Base-by-base conservation (phyloP, 179 eudicot genomes). In the Silene vulgaris region DNA sequence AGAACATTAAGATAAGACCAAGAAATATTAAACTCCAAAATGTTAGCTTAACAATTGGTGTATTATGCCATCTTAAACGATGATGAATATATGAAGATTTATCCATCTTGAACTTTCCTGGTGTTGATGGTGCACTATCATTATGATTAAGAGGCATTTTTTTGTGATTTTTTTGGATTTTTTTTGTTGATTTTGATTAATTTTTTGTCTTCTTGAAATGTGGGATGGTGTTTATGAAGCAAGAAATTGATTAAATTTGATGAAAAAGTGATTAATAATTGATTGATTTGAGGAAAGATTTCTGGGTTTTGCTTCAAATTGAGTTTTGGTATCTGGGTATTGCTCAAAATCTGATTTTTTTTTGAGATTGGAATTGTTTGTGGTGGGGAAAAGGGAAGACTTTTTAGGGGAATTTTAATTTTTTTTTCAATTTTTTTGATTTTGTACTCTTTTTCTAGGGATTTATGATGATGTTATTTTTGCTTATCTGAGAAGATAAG, bases 41-140 rank as follows among this genome's bases (percentile, higher is more conserved):
- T 0, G 86, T 84, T 65, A 91, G 90, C 80, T 91, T 91, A 0
- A 82, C 84, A 8, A 88, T 32, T 1, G 90, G 78, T 3, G 86
- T 82, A 5, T 83, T 83, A 67, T 87, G 87, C 72, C 86, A 83
- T 70, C 93, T 60, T 11, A 83, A 65, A n/a, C 89, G 79, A 67
- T 82, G 87, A 57, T 83, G 85, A 65, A 82, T 74, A 80, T 86
- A 89, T 0, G 85, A 71, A 0, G 97, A 84, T 79, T 90, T 91
- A 2, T 90, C 97, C 88, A 86, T 86, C 85, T 91, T 91, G 84
- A 87, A 88, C 79, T 90, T 91, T 1, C 95, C 97, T 6, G 97
- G 90, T 8, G 96, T 81, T 35, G 96, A 90, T 54, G 96, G 96
- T 50, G 68, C 77, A 45, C 75, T 83, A 65, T 90, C 97, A 76